These are phyloP conservation scores for Brasilioporus rufonigricans DNA, from an alignment of 768 basidiomycete genomes.

Conservation along the genomic window DNA sequence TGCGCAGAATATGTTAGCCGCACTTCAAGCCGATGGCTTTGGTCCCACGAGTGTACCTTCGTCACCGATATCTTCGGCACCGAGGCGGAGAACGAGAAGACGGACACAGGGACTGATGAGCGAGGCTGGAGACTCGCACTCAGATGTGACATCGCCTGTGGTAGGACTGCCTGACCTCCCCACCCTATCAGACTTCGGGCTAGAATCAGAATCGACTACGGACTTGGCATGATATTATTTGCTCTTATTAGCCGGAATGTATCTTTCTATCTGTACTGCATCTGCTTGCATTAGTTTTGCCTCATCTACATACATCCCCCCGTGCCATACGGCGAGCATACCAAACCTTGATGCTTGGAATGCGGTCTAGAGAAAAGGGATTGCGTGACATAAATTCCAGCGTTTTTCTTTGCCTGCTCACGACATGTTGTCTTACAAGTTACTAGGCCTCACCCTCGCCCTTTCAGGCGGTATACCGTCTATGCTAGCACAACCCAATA, in stretches of 20 bases:
- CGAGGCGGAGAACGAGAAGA: conserved; percentile 28
- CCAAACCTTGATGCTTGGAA: conserved; percentile 24
- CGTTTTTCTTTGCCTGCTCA: background rate
- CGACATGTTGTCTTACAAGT: conserved; percentile 17
- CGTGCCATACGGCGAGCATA: conserved; percentile 14
- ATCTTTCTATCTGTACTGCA: conserved; percentile 33
- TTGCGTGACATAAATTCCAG: background rate
- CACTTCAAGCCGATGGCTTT: conserved; percentile 71
- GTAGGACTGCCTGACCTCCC: conserved; percentile 26
- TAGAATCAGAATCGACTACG: conserved; percentile 24
- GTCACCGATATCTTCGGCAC: conserved; percentile 43
- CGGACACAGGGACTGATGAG: conserved; percentile 37
- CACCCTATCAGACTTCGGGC: conserved; percentile 26
- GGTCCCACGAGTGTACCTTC: conserved; percentile 40
- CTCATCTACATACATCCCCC: conserved; percentile 10
- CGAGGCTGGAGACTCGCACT: conserved; percentile 31
- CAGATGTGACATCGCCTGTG: conserved; percentile 25
- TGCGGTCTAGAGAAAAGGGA: background rate
- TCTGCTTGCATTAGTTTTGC: conserved; percentile 29
- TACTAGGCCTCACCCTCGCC: conserved; percentile 28
- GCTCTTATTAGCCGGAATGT: conserved; percentile 23
- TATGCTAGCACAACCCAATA: conserved; percentile 45
- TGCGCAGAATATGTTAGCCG: conserved; percentile 75
- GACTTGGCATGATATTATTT: conserved; percentile 28
- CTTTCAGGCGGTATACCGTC: conserved; percentile 35